These are phyloP conservation scores for Pseudotsuga menziesii DNA, from an alignment of 75 land plant genomes.

Conservation along the genomic window DNA sequence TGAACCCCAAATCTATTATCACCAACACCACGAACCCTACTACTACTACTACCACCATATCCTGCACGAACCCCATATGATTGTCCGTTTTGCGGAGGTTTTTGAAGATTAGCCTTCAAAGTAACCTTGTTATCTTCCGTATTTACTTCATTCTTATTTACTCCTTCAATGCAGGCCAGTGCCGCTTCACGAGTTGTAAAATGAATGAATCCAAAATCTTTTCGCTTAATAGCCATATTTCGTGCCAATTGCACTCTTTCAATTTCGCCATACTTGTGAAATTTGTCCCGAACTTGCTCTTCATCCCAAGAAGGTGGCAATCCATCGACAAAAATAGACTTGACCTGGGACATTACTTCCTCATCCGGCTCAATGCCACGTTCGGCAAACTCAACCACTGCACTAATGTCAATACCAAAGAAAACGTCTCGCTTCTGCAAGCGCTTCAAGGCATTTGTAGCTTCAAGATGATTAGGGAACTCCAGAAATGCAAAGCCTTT, in stretches of 20 bases:
- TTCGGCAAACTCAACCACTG: constrained; percentile 47
- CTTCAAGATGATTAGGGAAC: constrained; percentile 45
- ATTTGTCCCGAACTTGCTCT: constrained; percentile 39
- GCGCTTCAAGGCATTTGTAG: constrained; percentile 32
- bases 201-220: constrained; percentile 69
- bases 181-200: constrained; percentile 66
- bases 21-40: constrained; percentile 1
- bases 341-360: constrained; percentile 49
- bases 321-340: constrained; percentile 72
- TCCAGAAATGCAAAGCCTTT: constrained; percentile 51
- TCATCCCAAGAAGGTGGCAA: constrained; percentile 72
- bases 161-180: constrained; percentile 50
- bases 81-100: constrained; percentile 28
- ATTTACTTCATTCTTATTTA: constrained; percentile 41
- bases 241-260: constrained; percentile 51
- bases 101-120: constrained; percentile 30
- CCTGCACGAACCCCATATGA: constrained; percentile 28
- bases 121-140: constrained; percentile 45
- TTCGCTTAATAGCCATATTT: constrained; percentile 62
- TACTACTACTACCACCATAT: background rate
- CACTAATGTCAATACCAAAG: constrained; percentile 40
- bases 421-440: constrained; percentile 32
- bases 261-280: constrained; percentile 58
- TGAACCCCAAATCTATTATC: background rate
- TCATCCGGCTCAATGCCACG: constrained; percentile 40